phyloP scores from a whole-genome alignment of 2,329 filamentous ascomycete genomes.

The Nemania diffusa region DNA sequence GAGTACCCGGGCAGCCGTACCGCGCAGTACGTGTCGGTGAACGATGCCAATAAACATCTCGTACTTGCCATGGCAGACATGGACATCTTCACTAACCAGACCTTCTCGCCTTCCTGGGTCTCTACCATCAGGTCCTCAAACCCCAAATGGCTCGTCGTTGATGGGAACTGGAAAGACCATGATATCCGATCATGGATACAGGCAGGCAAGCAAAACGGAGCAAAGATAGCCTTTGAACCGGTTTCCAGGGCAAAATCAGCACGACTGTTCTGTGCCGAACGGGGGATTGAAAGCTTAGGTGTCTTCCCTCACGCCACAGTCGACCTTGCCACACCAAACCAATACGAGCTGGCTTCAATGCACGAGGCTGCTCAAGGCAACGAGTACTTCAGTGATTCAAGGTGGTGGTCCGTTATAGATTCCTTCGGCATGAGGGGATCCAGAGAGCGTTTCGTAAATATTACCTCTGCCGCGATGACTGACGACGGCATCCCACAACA shows the following conservation, averaged over 20 bases:
- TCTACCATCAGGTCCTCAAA: constrained; percentile 64
- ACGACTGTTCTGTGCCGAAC: constrained; percentile 67
- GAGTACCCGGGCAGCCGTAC: constrained; percentile 70
- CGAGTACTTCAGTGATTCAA: constrained; percentile 73
- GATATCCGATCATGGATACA: constrained; percentile 75
- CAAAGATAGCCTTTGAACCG: constrained; percentile 83
- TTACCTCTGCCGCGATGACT: constrained; percentile 75
- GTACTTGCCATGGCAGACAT: constrained; percentile 97
- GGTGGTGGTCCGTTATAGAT: constrained; percentile 86
- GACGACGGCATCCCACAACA: constrained; percentile 86
- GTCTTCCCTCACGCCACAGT: constrained; percentile 72
- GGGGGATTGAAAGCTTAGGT: constrained; percentile 53
- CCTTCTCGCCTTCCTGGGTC: constrained; percentile 67
- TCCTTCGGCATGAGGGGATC: constrained; percentile 80
- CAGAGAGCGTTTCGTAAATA: constrained; percentile 73
- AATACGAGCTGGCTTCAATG: constrained; percentile 83
- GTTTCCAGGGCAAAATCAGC: constrained; percentile 84
- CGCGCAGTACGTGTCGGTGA: constrained; percentile 91
- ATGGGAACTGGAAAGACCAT: constrained; percentile 82
- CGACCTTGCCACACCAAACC: constrained; percentile 84
- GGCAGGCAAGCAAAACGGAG: constrained; percentile 65
- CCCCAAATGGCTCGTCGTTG: constrained; percentile 83
- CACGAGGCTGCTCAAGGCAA: constrained; percentile 73
- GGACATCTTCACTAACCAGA: constrained; percentile 76
- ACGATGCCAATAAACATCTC: constrained; percentile 83